phyloP scores from a whole-genome alignment of 169 alveolate genomes.

The Theileria annulata region DNA sequence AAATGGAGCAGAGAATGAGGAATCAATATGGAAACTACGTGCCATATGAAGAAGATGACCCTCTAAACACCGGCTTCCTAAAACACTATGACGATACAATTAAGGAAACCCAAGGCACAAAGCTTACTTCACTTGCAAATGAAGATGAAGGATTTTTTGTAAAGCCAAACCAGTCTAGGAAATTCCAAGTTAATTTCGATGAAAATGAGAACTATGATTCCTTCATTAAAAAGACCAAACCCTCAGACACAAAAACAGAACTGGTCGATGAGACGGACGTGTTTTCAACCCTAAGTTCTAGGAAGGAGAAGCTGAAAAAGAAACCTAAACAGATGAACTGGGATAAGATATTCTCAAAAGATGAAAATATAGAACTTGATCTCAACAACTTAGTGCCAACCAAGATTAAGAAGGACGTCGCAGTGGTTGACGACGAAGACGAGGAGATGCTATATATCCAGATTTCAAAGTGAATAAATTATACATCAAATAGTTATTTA shows the following conservation, averaged over 20 bases:
- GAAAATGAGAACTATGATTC: slow-evolving; percentile 9
- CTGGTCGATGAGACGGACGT: slow-evolving; percentile 41
- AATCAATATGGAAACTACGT: slow-evolving; percentile 30
- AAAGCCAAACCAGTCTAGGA: slow-evolving; percentile 20
- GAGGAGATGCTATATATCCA: slow-evolving; percentile 47
- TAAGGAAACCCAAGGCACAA: slow-evolving; percentile 53
- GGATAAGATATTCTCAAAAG: slow-evolving; percentile 46
- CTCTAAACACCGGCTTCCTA: slow-evolving; percentile 24
- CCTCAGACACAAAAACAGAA: slow-evolving; percentile 4
- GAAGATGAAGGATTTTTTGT: slow-evolving; percentile 49
- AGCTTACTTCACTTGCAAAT: slow-evolving; percentile 25
- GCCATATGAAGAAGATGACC: slow-evolving; percentile 61
- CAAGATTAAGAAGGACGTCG: slow-evolving; percentile 22
- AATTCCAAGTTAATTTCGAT: background rate
- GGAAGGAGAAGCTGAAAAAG: slow-evolving; percentile 43
- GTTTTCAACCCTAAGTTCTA: slow-evolving; percentile 35
- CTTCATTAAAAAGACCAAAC: background rate
- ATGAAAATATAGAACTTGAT: slow-evolving; percentile 6
- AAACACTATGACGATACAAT: slow-evolving; percentile 49
- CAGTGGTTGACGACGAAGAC: slow-evolving; percentile 49
- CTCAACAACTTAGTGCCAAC: slow-evolving; percentile 12
- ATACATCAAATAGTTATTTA: background rate
- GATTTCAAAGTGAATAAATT: slow-evolving; percentile 35
- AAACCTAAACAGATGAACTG: slow-evolving; percentile 47
- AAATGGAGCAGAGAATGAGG: slow-evolving; percentile 8